Conservation (phyloP, 768 basidiomycete genomes). For the Hypholoma fasciculare region DNA sequence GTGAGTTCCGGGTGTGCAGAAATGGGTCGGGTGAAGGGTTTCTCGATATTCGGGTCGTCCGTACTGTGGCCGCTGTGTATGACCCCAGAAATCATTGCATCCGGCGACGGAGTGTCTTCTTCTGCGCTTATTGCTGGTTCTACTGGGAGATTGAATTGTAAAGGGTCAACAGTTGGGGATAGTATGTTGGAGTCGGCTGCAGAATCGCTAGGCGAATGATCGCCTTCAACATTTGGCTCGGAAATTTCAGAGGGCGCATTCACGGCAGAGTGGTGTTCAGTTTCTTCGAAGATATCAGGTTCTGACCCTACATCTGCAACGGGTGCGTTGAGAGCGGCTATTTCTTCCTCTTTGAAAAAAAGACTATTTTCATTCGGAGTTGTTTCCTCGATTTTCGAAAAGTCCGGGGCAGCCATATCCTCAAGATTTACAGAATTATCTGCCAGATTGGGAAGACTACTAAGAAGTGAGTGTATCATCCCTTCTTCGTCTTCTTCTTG, state of each 20-base stretch:
- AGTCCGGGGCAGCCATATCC: neutral
- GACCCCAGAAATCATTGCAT: neutral
- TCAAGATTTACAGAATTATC: conserved; percentile 35
- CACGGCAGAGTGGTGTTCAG: too few relatives aligned
- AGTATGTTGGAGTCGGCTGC: too few relatives aligned
- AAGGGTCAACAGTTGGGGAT: too few relatives aligned
- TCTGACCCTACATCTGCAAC: too few relatives aligned
- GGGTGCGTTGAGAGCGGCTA: neutral
- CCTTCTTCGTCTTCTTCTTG: conserved; percentile 75
- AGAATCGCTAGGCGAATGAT: too few relatives aligned
- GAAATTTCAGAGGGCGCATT: too few relatives aligned
- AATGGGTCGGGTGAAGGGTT: neutral
- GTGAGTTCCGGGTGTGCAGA: conserved; percentile 28
- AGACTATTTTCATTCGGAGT: neutral
- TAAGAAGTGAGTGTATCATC: conserved; percentile 78
- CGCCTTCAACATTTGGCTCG: too few relatives aligned
- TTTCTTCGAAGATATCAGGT: too few relatives aligned
- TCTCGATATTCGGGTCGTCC: neutral
- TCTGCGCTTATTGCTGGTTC: too few relatives aligned
- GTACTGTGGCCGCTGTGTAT: neutral
- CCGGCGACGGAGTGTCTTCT: too few relatives aligned
- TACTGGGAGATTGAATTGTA: too few relatives aligned
- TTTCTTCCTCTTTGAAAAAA: conserved; percentile 3
- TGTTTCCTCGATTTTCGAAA: neutral
- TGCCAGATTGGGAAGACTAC: conserved; percentile 57